Evolutionary conservation across 768 basidiomycete genomes (phyloP).

Genomic region (Amanita brunnescens): DNA sequence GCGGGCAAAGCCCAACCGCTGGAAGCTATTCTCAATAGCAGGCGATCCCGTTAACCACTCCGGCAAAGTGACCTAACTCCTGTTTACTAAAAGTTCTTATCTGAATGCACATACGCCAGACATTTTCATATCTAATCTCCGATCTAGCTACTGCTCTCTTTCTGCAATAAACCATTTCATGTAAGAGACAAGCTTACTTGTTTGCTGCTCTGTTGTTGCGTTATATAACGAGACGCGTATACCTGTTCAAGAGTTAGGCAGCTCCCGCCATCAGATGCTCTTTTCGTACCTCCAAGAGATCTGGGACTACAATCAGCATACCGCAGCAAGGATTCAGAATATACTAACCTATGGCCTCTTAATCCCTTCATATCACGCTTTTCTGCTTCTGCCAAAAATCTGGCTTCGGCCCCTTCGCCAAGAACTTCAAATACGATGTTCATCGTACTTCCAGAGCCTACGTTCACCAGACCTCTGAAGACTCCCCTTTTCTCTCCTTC

Average conservation of each 20-base stretch:
- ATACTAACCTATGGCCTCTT: slow-evolving; percentile 83
- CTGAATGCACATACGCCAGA: slow-evolving; percentile 14
- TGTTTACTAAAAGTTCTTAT: too few species aligned
- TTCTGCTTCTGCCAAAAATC: slow-evolving; percentile 79
- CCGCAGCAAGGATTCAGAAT: background rate
- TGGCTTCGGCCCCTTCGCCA: slow-evolving; percentile 62
- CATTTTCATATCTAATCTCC: slow-evolving; percentile 6
- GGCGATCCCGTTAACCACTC: slow-evolving; percentile 21
- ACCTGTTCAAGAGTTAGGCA: slow-evolving; percentile 28
- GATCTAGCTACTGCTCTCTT: background rate
- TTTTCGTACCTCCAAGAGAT: slow-evolving; percentile 11
- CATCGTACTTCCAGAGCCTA: slow-evolving; percentile 87
- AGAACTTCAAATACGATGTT: slow-evolving; percentile 82
- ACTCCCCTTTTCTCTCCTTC: slow-evolving; percentile 66
- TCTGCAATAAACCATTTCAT: slow-evolving; percentile 43
- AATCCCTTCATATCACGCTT: slow-evolving; percentile 72
- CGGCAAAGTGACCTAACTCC: slow-evolving; percentile 16
- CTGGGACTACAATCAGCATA: slow-evolving; percentile 4
- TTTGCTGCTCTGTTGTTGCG: slow-evolving; percentile 70
- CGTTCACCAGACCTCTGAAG: slow-evolving; percentile 61
- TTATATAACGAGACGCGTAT: slow-evolving; percentile 87
- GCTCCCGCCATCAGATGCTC: slow-evolving; percentile 18
- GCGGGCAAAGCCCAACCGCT: slow-evolving; percentile 23
- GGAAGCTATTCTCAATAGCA: slow-evolving; percentile 6
- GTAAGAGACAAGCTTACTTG: slow-evolving; percentile 50